Conservation (phyloP, 2,329 filamentous ascomycete genomes). For the Diaporthe sp. region DNA sequence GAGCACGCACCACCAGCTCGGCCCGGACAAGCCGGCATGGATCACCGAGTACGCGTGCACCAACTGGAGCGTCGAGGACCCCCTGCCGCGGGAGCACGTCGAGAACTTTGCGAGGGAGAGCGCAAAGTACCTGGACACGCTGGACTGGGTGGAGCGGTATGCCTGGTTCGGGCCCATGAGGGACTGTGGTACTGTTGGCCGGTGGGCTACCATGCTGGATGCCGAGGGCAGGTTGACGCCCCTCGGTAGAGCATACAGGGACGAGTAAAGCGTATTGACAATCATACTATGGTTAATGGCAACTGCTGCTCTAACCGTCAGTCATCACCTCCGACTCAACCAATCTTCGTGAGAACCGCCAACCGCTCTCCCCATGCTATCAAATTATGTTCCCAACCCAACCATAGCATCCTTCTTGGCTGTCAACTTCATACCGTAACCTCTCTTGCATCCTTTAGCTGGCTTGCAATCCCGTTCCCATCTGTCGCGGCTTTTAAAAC, state of each 20-base stretch:
- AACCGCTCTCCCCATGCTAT: too few relatives aligned
- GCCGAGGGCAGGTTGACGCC: slow-evolving; percentile 42
- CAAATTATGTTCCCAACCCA: too few relatives aligned
- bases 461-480: too few relatives aligned
- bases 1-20: slow-evolving; percentile 45
- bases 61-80: slow-evolving; percentile 44
- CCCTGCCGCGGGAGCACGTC: slow-evolving; percentile 43
- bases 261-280: slow-evolving; percentile 30
- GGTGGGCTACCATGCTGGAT: slow-evolving; percentile 45
- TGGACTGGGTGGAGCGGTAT: slow-evolving; percentile 47
- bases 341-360: too few relatives aligned
- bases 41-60: slow-evolving; percentile 47
- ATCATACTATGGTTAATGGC: too few relatives aligned
- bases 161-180: slow-evolving; percentile 47
- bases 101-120: slow-evolving; percentile 45
- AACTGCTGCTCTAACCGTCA: too few relatives aligned
- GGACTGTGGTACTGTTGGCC: slow-evolving; percentile 44
- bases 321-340: too few relatives aligned
- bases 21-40: slow-evolving; percentile 44
- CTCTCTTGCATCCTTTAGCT: too few relatives aligned
- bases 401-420: too few relatives aligned
- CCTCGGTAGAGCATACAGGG: slow-evolving; percentile 44
- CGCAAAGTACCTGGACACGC: slow-evolving; percentile 44
- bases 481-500: too few relatives aligned
- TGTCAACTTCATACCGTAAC: too few relatives aligned